phyloP scores from a whole-genome alignment of 805 yeast species.

The Wickerhamia fluorescens region DNA sequence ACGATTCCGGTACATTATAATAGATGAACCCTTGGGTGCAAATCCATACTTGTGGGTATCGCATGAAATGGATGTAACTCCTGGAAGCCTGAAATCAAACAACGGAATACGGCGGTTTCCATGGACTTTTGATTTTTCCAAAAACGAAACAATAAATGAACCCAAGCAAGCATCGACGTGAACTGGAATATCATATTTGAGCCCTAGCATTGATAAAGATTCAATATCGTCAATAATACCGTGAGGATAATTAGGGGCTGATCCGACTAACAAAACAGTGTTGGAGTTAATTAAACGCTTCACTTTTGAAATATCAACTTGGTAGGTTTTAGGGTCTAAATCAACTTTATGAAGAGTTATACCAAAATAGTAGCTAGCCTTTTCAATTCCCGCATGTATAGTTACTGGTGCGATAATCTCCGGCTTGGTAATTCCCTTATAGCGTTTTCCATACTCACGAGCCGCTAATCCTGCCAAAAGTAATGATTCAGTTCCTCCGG shows the following conservation, averaged over 20 bases:
- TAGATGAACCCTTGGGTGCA: conserved; percentile 95
- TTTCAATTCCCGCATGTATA: conserved; percentile 91
- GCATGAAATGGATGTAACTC: conserved; percentile 96
- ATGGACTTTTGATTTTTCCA: conserved; percentile 47
- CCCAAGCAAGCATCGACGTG: conserved; percentile 97
- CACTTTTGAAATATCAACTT: conserved; percentile 61
- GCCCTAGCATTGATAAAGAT: conserved; percentile 57
- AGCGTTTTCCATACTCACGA: conserved; percentile 58
- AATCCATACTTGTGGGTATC: conserved; percentile 99
- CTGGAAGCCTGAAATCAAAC: conserved; percentile 82
- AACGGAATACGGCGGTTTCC: conserved; percentile 42
- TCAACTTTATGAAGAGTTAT: conserved; percentile 80
- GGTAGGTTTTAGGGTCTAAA: conserved; percentile 56
- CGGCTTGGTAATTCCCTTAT: conserved; percentile 56
- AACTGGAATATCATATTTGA: conserved; percentile 66
- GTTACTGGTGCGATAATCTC: conserved; percentile 88
- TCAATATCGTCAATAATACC: conserved; percentile 91
- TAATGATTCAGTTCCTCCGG: conserved; percentile 95
- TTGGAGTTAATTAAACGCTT: conserved; percentile 62
- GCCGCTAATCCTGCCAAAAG: conserved; percentile 85
- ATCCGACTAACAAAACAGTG: conserved; percentile 81
- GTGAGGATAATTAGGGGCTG: conserved; percentile 97
- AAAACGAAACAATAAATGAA: conserved; percentile 79
- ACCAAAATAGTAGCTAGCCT: conserved; percentile 86
- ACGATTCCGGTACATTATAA: conserved; percentile 76